These are phyloP conservation scores for Uncinocarpus reesii DNA, from an alignment of 2,329 filamentous ascomycete species.

Conservation along the genomic window DNA sequence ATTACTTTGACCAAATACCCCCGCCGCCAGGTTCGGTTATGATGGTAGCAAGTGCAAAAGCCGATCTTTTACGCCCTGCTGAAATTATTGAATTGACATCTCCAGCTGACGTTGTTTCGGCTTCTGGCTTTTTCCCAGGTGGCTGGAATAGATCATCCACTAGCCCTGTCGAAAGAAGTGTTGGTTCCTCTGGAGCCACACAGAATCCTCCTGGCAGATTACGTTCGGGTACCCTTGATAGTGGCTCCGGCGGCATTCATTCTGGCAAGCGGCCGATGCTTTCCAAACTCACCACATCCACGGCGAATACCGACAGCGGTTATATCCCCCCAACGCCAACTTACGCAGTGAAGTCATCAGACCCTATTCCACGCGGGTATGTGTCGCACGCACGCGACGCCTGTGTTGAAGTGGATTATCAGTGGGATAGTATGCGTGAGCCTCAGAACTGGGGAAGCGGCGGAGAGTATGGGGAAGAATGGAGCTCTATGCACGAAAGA, in stretches of 20 bases:
- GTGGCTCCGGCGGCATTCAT: neutral
- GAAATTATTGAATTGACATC: conserved; percentile 46
- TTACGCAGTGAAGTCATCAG: conserved; percentile 70
- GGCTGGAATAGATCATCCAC: conserved; percentile 41
- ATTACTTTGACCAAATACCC: conserved; percentile 87
- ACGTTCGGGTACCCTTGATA: conserved; percentile 1
- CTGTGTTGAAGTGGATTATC: conserved; percentile 78
- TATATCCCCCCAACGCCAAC: conserved; percentile 71
- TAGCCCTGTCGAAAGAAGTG: neutral
- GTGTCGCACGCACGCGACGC: conserved; percentile 82
- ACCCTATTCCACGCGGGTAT: conserved; percentile 77
- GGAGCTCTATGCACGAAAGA: conserved; percentile 86
- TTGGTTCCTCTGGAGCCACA: neutral
- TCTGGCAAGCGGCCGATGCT: conserved; percentile 16
- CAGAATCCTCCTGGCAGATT: neutral
- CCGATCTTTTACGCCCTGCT: conserved; percentile 67
- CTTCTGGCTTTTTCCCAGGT: conserved; percentile 43
- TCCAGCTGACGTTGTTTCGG: conserved; percentile 28
- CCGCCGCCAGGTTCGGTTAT: conserved; percentile 74
- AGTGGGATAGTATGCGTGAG: conserved; percentile 84
- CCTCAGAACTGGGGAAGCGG: conserved; percentile 78
- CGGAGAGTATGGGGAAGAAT: conserved; percentile 82
- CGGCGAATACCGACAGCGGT: conserved; percentile 21
- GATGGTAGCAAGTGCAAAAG: conserved; percentile 84
- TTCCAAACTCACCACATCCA: conserved; percentile 27